phyloP scores from a whole-genome alignment of 495 filamentous ascomycete species.

The Pyronema omphalodes region DNA sequence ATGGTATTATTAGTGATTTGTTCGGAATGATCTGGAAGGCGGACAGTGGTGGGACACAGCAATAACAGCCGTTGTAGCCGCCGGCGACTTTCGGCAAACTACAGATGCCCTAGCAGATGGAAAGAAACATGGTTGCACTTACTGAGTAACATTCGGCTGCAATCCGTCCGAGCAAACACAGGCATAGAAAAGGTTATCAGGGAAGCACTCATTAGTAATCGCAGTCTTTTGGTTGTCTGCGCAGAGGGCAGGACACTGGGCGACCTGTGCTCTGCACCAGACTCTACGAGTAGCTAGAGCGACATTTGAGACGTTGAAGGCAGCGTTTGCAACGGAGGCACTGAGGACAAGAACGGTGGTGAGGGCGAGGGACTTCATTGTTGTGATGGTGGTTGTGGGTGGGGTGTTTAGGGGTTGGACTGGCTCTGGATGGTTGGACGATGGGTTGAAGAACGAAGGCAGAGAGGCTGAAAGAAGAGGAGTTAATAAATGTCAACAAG shows the following conservation, averaged over 20 bases:
- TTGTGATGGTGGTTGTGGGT: slow-evolving; percentile 1
- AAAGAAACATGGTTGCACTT: not conserved
- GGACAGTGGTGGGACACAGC: too few species aligned
- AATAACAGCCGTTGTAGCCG: too few species aligned
- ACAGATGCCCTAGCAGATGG: not conserved
- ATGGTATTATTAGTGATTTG: not conserved
- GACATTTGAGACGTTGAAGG: slow-evolving; percentile 13
- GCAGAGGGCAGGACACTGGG: slow-evolving; percentile 47
- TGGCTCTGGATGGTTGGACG: not conserved
- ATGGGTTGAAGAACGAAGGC: not conserved
- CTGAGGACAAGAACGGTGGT: slow-evolving; percentile 12
- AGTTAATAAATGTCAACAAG: slow-evolving; percentile 2
- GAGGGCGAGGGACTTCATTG: slow-evolving; percentile 16
- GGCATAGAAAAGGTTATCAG: slow-evolving; percentile 8
- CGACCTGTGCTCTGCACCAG: slow-evolving; percentile 13
- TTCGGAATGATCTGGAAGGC: not conserved
- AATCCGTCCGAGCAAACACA: slow-evolving; percentile 14
- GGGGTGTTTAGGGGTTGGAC: slow-evolving; percentile 1
- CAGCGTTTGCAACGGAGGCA: slow-evolving; percentile 7
- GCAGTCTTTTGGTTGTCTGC: slow-evolving; percentile 28
- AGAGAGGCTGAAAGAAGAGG: not conserved
- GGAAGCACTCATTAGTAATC: slow-evolving; percentile 15
- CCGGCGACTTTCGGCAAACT: too few species aligned
- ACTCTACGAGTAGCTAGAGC: not conserved
- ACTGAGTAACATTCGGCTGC: slow-evolving; percentile 18